phyloP scores from a whole-genome alignment of 169 alveolate genomes.

The Theileria annulata region DNA sequence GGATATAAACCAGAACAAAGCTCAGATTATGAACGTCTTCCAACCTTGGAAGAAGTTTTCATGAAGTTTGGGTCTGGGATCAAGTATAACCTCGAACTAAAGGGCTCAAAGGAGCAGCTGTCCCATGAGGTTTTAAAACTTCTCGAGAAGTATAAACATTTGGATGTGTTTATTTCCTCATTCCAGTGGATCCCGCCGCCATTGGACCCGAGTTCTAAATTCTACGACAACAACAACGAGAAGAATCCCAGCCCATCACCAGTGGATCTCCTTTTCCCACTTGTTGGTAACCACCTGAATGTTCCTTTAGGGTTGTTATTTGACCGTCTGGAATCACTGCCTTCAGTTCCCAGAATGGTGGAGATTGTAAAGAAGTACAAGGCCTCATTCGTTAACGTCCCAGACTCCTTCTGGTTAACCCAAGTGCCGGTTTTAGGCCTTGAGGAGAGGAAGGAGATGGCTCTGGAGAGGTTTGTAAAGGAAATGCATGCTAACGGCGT shows the following conservation, averaged over 20 bases:
- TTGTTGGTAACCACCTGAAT: slow-evolving; percentile 28
- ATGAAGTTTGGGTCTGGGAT: slow-evolving; percentile 26
- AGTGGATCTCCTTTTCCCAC: slow-evolving; percentile 39
- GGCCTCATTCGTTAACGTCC: slow-evolving; percentile 35
- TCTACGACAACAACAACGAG: not conserved
- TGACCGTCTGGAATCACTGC: slow-evolving; percentile 27
- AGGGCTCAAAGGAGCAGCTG: slow-evolving; percentile 42
- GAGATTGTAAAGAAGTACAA: slow-evolving; percentile 26
- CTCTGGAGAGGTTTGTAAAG: slow-evolving; percentile 30
- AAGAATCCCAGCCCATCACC: slow-evolving; percentile 23
- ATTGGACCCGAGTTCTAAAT: slow-evolving; percentile 7
- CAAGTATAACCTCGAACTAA: slow-evolving; percentile 54
- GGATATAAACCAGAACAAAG: not conserved
- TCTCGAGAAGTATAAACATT: slow-evolving; percentile 18
- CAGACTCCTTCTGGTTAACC: slow-evolving; percentile 50
- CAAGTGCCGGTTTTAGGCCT: slow-evolving; percentile 29
- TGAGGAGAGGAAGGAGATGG: slow-evolving; percentile 3
- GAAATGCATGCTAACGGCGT: slow-evolving; percentile 34
- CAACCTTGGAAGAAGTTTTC: slow-evolving; percentile 55
- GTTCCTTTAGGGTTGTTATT: slow-evolving; percentile 42
- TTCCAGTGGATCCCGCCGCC: slow-evolving; percentile 60
- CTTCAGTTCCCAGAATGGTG: slow-evolving; percentile 33
- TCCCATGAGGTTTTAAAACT: slow-evolving; percentile 49
- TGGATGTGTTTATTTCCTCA: slow-evolving; percentile 49
- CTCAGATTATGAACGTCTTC: slow-evolving; percentile 29